Conservation (phyloP, 2,329 filamentous ascomycete genomes). For the Pseudocercospora pini-densiflorae region DNA sequence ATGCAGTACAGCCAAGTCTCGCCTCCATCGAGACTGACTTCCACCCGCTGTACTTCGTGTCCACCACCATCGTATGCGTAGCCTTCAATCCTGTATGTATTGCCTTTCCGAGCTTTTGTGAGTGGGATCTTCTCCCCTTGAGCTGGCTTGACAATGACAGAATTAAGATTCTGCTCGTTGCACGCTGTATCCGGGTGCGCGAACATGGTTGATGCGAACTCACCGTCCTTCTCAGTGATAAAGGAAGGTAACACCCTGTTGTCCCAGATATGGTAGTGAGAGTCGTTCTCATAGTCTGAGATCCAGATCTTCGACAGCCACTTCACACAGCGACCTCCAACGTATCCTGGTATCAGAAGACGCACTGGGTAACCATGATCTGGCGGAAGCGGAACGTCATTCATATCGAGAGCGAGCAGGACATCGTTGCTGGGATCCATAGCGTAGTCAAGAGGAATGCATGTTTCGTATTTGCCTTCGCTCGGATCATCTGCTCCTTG, state of each 20-base stretch:
- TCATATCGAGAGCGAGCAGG: slow-evolving; percentile 60
- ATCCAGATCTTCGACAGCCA: slow-evolving; percentile 50
- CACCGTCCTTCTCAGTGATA: slow-evolving; percentile 54
- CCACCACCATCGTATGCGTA: slow-evolving; percentile 58
- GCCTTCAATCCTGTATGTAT: slow-evolving; percentile 52
- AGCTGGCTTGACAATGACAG: slow-evolving; percentile 51
- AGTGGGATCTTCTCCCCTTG: slow-evolving; percentile 53
- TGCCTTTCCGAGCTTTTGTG: slow-evolving; percentile 42
- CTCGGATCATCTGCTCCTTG: slow-evolving; percentile 54
- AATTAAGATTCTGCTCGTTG: slow-evolving; percentile 57
- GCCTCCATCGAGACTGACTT: slow-evolving; percentile 54
- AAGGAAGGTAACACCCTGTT: slow-evolving; percentile 56
- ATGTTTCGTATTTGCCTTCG: slow-evolving; percentile 55
- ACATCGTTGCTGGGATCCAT: slow-evolving; percentile 56
- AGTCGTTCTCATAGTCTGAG: slow-evolving; percentile 47
- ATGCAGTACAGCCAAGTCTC: slow-evolving; percentile 56
- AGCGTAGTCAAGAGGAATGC: slow-evolving; percentile 54
- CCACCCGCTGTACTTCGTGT: slow-evolving; percentile 55
- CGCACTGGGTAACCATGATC: slow-evolving; percentile 52
- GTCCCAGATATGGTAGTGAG: slow-evolving; percentile 56
- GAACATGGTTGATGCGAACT: slow-evolving; percentile 54
- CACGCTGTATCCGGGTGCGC: slow-evolving; percentile 54
- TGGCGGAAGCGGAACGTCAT: slow-evolving; percentile 45
- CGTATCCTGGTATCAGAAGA: slow-evolving; percentile 49
- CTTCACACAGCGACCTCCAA: slow-evolving; percentile 49